Conservation (phyloP, 495 filamentous ascomycete genomes). For the Bacidia gigantensis region DNA sequence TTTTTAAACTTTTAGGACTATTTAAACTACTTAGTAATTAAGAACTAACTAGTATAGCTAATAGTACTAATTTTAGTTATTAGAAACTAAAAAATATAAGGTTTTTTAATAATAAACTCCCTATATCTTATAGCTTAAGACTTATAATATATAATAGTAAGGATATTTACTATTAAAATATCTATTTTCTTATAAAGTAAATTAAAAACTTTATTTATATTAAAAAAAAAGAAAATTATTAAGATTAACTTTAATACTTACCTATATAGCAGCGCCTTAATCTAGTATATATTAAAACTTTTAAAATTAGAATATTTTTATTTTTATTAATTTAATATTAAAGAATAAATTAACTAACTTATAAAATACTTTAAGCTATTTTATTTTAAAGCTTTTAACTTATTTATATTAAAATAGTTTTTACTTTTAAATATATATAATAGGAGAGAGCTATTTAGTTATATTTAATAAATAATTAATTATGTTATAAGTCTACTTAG, state of each 20-base stretch:
- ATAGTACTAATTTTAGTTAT: neutral
- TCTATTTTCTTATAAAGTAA: constrained; percentile 5
- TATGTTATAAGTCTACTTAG: too few species aligned
- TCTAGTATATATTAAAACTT: neutral
- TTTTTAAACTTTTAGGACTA: neutral
- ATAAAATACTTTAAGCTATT: neutral
- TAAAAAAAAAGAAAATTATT: neutral
- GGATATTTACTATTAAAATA: neutral
- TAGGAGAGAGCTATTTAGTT: neutral
- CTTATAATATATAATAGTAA: neutral
- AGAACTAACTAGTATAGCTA: neutral
- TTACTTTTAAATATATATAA: neutral
- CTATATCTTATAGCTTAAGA: neutral
- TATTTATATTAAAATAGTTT: neutral
- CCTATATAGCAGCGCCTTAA: neutral
- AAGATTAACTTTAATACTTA: neutral
- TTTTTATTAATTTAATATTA: neutral
- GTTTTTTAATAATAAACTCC: too few species aligned
- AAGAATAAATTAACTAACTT: neutral
- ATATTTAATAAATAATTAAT: constrained; percentile 5
- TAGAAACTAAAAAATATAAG: too few species aligned
- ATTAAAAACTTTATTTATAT: too few species aligned
- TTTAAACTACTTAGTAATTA: neutral
- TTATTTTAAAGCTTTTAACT: neutral
- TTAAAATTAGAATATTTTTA: neutral